Evolutionary conservation across 495 filamentous ascomycete genomes (phyloP).

Genomic region (Choiromyces venosus): DNA sequence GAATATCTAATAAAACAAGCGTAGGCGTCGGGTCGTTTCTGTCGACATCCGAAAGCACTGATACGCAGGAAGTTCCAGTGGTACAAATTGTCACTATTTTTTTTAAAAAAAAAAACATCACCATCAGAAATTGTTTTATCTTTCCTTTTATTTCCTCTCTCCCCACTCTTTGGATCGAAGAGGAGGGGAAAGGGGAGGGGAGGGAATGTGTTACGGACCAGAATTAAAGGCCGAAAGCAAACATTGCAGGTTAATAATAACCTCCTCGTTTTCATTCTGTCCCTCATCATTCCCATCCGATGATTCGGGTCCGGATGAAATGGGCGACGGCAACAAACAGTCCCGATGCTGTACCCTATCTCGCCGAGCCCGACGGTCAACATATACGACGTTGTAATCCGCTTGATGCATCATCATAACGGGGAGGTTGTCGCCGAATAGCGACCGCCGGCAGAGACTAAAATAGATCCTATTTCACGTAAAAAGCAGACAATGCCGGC

Average conservation of each 20-base stretch:
- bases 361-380: slow-evolving; percentile 65
- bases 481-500: background rate
- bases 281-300: slow-evolving; percentile 31
- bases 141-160: background rate
- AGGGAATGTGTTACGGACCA: slow-evolving; percentile 47
- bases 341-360: slow-evolving; percentile 49
- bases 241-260: slow-evolving; percentile 50
- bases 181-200: slow-evolving; percentile 2
- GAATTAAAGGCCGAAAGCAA: slow-evolving; percentile 52
- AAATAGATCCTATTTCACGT: background rate
- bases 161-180: background rate
- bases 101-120: slow-evolving; percentile 20
- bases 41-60: slow-evolving; percentile 61
- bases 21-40: slow-evolving; percentile 62
- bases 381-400: slow-evolving; percentile 71
- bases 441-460: slow-evolving; percentile 22
- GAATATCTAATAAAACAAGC: slow-evolving; percentile 70
- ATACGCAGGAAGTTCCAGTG: slow-evolving; percentile 63
- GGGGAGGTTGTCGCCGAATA: slow-evolving; percentile 22
- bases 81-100: slow-evolving; percentile 65
- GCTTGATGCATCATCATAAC: slow-evolving; percentile 28
- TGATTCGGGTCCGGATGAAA: slow-evolving; percentile 27
- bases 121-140: slow-evolving; percentile 4
- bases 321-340: slow-evolving; percentile 30
- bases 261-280: slow-evolving; percentile 50